These are phyloP conservation scores for Psilocybe mexicana DNA, from an alignment of 1,284 basidiomycete species.

Conservation along the genomic window DNA sequence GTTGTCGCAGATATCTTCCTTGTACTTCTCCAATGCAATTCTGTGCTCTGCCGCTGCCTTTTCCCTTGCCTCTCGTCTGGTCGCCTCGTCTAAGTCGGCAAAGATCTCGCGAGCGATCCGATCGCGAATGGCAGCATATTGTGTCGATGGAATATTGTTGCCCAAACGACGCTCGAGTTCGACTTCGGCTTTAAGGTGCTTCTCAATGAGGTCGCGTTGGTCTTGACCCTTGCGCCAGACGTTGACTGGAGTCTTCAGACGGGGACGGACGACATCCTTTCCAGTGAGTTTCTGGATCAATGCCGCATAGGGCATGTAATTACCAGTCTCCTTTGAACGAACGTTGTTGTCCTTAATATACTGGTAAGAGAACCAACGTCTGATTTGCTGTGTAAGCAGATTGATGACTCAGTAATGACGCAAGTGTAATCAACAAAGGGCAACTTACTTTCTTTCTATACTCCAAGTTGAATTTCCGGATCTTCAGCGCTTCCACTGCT, in stretches of 20 bases:
- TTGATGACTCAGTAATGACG: too few relatives aligned
- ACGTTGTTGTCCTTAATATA: slow-evolving; percentile 15
- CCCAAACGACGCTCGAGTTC: neutral
- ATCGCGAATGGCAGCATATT: neutral
- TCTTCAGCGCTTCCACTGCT: neutral
- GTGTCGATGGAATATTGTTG: neutral
- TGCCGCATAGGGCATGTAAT: slow-evolving; percentile 4
- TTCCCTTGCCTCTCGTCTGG: neutral
- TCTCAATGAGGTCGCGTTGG: slow-evolving; percentile 6
- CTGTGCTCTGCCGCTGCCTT: neutral
- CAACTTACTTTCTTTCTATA: neutral
- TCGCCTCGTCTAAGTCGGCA: neutral
- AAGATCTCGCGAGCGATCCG: slow-evolving; percentile 6
- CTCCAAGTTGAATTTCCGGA: neutral
- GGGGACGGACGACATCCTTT: neutral
- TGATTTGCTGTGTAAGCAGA: slow-evolving; percentile 14
- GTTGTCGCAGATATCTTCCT: neutral
- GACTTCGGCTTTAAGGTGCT: neutral
- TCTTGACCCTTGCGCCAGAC: slow-evolving; percentile 12
- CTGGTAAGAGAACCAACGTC: slow-evolving; percentile 13
- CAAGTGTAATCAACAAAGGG: neutral
- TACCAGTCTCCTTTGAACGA: slow-evolving; percentile 6
- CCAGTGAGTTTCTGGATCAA: slow-evolving; percentile 14
- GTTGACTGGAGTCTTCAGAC: slow-evolving; percentile 9
- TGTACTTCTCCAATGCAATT: neutral